Evolutionary conservation across 2,329 filamentous ascomycete species (phyloP), one percentile per base, ranked within the genome.

Genomic region (Paecilomyces formosus): DNA sequence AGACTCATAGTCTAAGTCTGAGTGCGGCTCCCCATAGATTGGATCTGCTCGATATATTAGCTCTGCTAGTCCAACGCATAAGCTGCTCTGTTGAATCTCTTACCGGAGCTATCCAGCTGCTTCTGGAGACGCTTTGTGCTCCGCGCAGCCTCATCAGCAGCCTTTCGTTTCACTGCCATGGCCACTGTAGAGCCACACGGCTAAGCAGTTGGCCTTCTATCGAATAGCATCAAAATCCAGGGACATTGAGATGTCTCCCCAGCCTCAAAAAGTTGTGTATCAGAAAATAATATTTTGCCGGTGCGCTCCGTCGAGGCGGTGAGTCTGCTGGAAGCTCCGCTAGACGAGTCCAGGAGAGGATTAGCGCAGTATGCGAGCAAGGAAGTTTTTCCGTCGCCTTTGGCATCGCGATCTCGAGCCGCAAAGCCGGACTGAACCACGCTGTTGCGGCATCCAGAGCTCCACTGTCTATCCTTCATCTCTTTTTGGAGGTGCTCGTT

Each of bases 91-190:
- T 59, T 33, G 28, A 24, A 58, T 30, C 24, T 52, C 66, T 62
- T 68, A 74, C 72, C 72, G 28, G 64, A 66, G 60, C 64, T 60
- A 45, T 71, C 65, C 53, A 69, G 55, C 45, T 62, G 66, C 58
- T 66, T 72, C 52, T 69, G 72, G 35, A 67, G 57, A 57, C 72
- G 66, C 57, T 75, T 75, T 18, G 68, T 62, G 21, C 66, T 65
- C 7, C 61, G 62, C 3, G 58, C 60, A 51, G 62, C 66, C 56
- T 70, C 70, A 2, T 59, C 57, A 13, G 65, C 63, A 26, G 68
- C 63, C 61, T 74, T 75, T 26, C 74, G 65, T 63, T 77, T 77
- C 45, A 61, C 56, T 26, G 65, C 66, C 74, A 77, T 76, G 55
- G 57, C 63, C 58, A 9, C 57, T 50, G 57, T 12, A 13, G 31